phyloP scores from a whole-genome alignment of 2,329 filamentous ascomycete species.

The Huntiella bhutanensis region DNA sequence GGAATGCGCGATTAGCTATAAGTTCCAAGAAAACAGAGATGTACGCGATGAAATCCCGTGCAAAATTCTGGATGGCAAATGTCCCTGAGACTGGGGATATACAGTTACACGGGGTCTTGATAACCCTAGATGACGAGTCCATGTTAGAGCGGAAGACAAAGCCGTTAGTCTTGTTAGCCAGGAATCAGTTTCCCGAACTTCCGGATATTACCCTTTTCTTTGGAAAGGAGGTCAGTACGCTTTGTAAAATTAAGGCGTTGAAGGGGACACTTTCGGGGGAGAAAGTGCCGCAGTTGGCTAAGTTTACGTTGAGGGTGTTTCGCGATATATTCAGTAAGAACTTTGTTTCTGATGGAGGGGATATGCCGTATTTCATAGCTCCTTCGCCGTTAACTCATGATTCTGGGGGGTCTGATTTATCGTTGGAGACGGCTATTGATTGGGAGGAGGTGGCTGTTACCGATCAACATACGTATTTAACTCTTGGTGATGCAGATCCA shows the following conservation, averaged over 20 bases:
- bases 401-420: not conserved
- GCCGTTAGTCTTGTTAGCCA: constrained; percentile 53
- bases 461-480: constrained; percentile 16
- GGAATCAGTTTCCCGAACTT: constrained; percentile 42
- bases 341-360: constrained; percentile 42
- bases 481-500: constrained; percentile 23
- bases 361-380: constrained; percentile 69
- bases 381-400: constrained; percentile 27
- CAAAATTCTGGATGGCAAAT: constrained; percentile 46
- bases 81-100: constrained; percentile 20
- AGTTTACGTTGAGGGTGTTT: constrained; percentile 61
- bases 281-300: constrained; percentile 32
- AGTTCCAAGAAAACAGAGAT: constrained; percentile 53
- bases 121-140: constrained; percentile 38
- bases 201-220: constrained; percentile 57
- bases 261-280: constrained; percentile 24
- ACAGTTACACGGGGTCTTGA: constrained; percentile 22
- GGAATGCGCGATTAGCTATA: constrained; percentile 75
- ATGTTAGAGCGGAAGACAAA: constrained; percentile 39
- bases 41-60: constrained; percentile 67
- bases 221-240: constrained; percentile 39
- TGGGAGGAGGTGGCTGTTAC: constrained; percentile 36
- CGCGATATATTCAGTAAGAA: constrained; percentile 76
- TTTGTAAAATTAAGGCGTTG: constrained; percentile 32
- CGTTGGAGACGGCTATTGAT: constrained; percentile 28